Base-by-base conservation (phyloP, 1,284 basidiomycete species). In the Irpex sp. region DNA sequence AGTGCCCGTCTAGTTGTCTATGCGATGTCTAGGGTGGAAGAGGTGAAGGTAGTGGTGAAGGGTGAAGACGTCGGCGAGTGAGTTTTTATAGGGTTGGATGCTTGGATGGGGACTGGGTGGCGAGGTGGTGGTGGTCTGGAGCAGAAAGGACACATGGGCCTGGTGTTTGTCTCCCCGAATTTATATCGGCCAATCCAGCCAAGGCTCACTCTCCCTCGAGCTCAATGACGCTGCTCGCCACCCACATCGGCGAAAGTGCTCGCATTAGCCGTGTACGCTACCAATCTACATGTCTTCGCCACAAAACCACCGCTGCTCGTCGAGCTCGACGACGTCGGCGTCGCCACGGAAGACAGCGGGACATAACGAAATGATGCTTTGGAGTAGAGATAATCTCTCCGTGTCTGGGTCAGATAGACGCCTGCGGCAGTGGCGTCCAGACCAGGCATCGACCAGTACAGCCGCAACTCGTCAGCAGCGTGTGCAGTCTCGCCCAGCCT, bases 21-120 rank as follows among this genome's bases (percentile, higher is more conserved):
- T 21, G 53, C 26, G 60, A 13, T 51, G 53, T 61, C 31, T 61
- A 61, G 53, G 60, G 51, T 15, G 11, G 36, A 49, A 53, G n/a
- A 39, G 39, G 49, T 37, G 37, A 43, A 33, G 39, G 43, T 19
- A 26, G 54, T 8, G 39, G 39, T 50, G 49, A 50, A 26, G 3
- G 43, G 3, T 13, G 43, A 11, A 4, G 8, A 17, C 17, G n/a
- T 50, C 17, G 39, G 31, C 33, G 37, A 46, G 9, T 5, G 49
- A 50, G 49, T 7, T 17, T 50, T 50, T 50, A 50, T 50, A 50
- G 49, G 7, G 11, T 9, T 8, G 11, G 39, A 11, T 3, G 17
- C 13, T n/a, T 17, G 17, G 49, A 50, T n/a, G 19, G 49, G 19
- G 17, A n/a, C 17, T 19, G 11, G 49, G 49, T 50, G 17, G 49